Percentiles rank a stretch among this genome's conserved stretches.
These are phyloP conservation scores for Cyclotella baltica DNA, from an alignment of 108 stramenopile genomes.

Conservation along the genomic window DNA sequence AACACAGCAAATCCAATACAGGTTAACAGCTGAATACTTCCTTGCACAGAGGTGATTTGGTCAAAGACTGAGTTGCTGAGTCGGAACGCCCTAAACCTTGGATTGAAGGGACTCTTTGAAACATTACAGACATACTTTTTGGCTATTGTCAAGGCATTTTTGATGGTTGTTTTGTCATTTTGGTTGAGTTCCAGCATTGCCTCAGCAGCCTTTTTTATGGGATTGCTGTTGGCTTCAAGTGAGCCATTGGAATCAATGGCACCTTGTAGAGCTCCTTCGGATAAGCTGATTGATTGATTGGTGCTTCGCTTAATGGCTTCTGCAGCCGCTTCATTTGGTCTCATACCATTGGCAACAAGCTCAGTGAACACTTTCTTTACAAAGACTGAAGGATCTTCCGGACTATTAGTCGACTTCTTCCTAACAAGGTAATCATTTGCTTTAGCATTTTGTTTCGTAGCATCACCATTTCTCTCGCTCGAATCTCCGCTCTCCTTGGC, in stretches of 20 bases:
- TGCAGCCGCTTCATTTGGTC: slow-evolving; percentile 65
- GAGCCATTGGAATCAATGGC: slow-evolving; percentile 6
- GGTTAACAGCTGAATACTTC: slow-evolving; percentile 59
- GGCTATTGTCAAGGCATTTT: slow-evolving; percentile 49
- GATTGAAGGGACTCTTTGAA: slow-evolving; percentile 61
- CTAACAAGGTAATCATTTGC: slow-evolving; percentile 35
- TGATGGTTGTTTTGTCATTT: slow-evolving; percentile 9
- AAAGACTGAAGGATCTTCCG: slow-evolving; percentile 48
- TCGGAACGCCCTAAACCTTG: slow-evolving; percentile 73
- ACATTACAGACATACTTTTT: slow-evolving; percentile 76
- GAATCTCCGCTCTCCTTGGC: slow-evolving; percentile 11
- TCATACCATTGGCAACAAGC: slow-evolving; percentile 51
- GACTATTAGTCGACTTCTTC: slow-evolving; percentile 11
- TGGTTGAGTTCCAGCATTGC: slow-evolving; percentile 38
- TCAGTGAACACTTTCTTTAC: slow-evolving; percentile 61
- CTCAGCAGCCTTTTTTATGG: slow-evolving; percentile 34
- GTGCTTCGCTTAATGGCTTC: slow-evolving; percentile 55
- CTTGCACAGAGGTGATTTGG: slow-evolving; percentile 61
- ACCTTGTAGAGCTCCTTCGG: slow-evolving; percentile 22
- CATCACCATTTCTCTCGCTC: neutral
- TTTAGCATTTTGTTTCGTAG: slow-evolving; percentile 27
- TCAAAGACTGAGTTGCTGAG: slow-evolving; percentile 80
- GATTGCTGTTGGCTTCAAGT: neutral
- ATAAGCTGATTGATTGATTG: neutral
- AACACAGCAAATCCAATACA: slow-evolving; percentile 64